Evolutionary conservation across 768 basidiomycete species (phyloP).

Genomic region (Russula emetica): DNA sequence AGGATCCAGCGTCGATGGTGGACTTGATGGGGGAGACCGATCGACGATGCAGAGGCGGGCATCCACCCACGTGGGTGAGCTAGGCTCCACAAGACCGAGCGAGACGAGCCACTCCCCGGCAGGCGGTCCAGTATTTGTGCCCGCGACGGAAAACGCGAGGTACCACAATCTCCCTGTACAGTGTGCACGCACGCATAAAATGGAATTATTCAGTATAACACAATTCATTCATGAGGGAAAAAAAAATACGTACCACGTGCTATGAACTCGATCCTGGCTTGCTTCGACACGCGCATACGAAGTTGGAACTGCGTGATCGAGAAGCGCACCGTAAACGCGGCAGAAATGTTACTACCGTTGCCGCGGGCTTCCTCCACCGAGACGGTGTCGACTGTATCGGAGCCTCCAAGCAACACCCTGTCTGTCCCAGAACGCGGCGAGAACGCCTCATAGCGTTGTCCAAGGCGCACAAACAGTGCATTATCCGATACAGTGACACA

Average conservation of each 20-base stretch:
- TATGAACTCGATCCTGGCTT: slow-evolving; percentile 60
- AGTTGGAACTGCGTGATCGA: slow-evolving; percentile 58
- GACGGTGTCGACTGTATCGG: slow-evolving; percentile 43
- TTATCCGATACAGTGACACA: slow-evolving; percentile 63
- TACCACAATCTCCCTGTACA: slow-evolving; percentile 26
- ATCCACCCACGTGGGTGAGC: slow-evolving; percentile 21
- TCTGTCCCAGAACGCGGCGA: slow-evolving; percentile 48
- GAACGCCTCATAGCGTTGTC: slow-evolving; percentile 47
- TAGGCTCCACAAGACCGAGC: slow-evolving; percentile 21
- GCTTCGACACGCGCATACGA: slow-evolving; percentile 60
- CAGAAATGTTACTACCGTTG: slow-evolving; percentile 38
- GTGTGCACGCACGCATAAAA: background rate
- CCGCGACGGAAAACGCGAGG: slow-evolving; percentile 17
- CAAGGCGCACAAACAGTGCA: slow-evolving; percentile 54
- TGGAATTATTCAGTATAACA: background rate
- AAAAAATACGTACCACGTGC: slow-evolving; percentile 43
- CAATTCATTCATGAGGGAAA: background rate
- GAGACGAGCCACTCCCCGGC: slow-evolving; percentile 23
- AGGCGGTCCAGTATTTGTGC: background rate
- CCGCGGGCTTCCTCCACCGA: slow-evolving; percentile 48
- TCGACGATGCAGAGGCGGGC: slow-evolving; percentile 15
- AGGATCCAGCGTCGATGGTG: background rate
- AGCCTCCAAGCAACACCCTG: slow-evolving; percentile 37
- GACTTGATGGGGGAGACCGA: background rate
- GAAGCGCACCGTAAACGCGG: slow-evolving; percentile 49